A percentile compares a stretch with the other conserved stretches of the same genome.
phyloP scores from a whole-genome alignment of 2,329 filamentous ascomycete genomes.

The Hypoxylon sp. region DNA sequence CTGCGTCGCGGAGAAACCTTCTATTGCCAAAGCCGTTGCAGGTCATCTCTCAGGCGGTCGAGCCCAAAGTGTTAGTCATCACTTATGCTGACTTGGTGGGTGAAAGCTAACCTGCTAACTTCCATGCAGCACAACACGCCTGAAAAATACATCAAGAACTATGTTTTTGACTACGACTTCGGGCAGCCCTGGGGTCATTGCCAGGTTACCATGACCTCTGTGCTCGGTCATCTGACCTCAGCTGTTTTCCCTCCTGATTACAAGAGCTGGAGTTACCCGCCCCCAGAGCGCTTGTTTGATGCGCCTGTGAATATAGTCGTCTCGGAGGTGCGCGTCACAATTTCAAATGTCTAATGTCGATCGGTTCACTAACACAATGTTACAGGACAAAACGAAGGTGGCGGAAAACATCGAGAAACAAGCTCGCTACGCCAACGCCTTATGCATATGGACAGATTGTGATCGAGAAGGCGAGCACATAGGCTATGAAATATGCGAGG shows the following conservation, averaged over 20 bases:
- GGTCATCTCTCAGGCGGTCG: slow-evolving; percentile 86
- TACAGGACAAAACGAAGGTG: slow-evolving; percentile 81
- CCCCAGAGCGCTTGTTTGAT: slow-evolving; percentile 84
- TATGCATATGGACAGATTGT: slow-evolving; percentile 99
- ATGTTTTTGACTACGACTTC: slow-evolving; percentile 92
- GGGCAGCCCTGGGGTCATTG: slow-evolving; percentile 83
- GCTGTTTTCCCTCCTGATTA: slow-evolving; percentile 82
- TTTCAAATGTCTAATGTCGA: background rate
- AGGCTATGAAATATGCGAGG: slow-evolving; percentile 87
- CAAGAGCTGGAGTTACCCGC: slow-evolving; percentile 85
- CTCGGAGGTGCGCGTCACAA: slow-evolving; percentile 67
- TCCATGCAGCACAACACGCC: slow-evolving; percentile 73
- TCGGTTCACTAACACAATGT: slow-evolving; percentile 35
- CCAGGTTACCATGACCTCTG: slow-evolving; percentile 92
- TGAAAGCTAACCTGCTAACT: slow-evolving; percentile 30
- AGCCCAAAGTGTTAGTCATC: slow-evolving; percentile 74
- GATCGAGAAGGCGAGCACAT: slow-evolving; percentile 98
- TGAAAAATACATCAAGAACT: slow-evolving; percentile 91
- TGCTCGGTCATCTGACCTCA: slow-evolving; percentile 88
- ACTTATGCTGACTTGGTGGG: background rate
- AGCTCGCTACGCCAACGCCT: slow-evolving; percentile 77
- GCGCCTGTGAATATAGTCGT: slow-evolving; percentile 80
- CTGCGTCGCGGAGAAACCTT: slow-evolving; percentile 90
- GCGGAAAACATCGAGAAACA: slow-evolving; percentile 88
- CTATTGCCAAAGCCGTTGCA: slow-evolving; percentile 94